These are phyloP conservation scores for Ramaria rubella DNA, from an alignment of 768 basidiomycete species.

Conservation along the genomic window DNA sequence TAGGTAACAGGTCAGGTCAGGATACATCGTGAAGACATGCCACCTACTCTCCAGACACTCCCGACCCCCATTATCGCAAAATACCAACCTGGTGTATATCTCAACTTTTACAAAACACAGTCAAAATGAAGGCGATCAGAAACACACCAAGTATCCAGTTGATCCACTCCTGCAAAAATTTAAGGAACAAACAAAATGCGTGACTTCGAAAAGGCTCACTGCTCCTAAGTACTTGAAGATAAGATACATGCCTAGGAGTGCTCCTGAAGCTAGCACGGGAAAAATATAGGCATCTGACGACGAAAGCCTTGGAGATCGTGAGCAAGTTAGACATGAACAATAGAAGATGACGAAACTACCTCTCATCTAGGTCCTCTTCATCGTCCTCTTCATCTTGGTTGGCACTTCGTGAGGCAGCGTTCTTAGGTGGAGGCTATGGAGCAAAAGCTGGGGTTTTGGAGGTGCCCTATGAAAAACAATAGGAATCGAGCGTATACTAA, in stretches of 20 bases:
- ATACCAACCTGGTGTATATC: slow-evolving; percentile 42
- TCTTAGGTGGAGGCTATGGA: slow-evolving; percentile 4
- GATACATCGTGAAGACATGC: not conserved
- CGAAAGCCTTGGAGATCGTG: slow-evolving; percentile 53
- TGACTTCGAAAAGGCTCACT: slow-evolving; percentile 2
- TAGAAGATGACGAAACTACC: slow-evolving; percentile 27
- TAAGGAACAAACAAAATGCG: slow-evolving; percentile 11
- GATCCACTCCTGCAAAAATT: slow-evolving; percentile 53
- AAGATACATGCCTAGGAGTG: slow-evolving; percentile 61
- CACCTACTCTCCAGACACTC: slow-evolving; percentile 61
- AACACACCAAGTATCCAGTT: slow-evolving; percentile 60
- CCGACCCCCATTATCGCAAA: slow-evolving; percentile 60
- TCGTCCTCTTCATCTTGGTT: slow-evolving; percentile 30
- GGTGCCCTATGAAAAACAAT: not conserved
- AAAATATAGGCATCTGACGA: slow-evolving; percentile 68
- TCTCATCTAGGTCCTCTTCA: slow-evolving; percentile 52
- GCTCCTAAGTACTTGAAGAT: slow-evolving; percentile 68
- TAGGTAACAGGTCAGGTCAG: slow-evolving; percentile 19
- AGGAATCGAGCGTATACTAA: slow-evolving; percentile 29
- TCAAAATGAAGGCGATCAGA: slow-evolving; percentile 16
- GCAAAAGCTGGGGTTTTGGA: not conserved
- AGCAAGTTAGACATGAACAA: slow-evolving; percentile 26
- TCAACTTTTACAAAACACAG: too few species aligned
- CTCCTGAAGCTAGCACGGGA: slow-evolving; percentile 69
- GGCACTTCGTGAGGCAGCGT: not conserved